Base-by-base conservation (phyloP, 2,329 filamentous ascomycete genomes). In the Colletotrichum plurivorum region DNA sequence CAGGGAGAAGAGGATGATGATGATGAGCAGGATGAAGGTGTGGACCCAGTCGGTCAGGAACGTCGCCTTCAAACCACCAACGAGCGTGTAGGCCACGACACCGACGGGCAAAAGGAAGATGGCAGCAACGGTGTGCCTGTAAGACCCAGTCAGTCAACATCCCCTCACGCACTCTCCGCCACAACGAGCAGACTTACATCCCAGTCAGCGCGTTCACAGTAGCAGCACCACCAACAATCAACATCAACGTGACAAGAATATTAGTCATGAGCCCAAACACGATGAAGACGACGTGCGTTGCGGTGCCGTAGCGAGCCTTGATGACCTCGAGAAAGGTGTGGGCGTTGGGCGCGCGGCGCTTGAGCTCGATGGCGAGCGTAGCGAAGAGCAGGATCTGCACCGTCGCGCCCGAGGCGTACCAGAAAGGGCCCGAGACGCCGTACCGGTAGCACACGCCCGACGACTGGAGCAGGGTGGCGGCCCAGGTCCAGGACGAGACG, bases 401-500 rank as follows among this genome's bases (percentile, higher is more conserved):
- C 0, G 90, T 93, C 18, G 92, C 92, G 46, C 89, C 85, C 8
- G 80, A 84, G 2, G 84, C 86, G 75, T 88, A 88, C 84, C 84
- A 86, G 63, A 83, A 83, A 27, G 79, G 78, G 41, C 86, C 87
- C 0, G 85, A 83, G 58, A 91, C 82, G 4, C 88, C 90, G 75
- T 93, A 93, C 64, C 87, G 83, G 78, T 95, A 95, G 70, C 91
- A 92, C 20, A 95, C 91, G n/a, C 89, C 87, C 5, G 91, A 90
- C 0, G 87, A 90, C 76, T 94, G 92, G 5, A 94, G 84, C 15
- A 93, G 83, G 0, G 92, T 94, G 36, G 92, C 92, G 2, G 92
- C 92, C 93, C 93, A 95, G 0, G 93, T 95, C 93, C 93, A 95
- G 20, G 90, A 93, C 39, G 91, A 93, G 6, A 95, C 92, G n/a